Evolutionary conservation across 2,329 filamentous ascomycete species (phyloP), one percentile per base, ranked within the genome.

Genomic region (Fusarium mundagurra): DNA sequence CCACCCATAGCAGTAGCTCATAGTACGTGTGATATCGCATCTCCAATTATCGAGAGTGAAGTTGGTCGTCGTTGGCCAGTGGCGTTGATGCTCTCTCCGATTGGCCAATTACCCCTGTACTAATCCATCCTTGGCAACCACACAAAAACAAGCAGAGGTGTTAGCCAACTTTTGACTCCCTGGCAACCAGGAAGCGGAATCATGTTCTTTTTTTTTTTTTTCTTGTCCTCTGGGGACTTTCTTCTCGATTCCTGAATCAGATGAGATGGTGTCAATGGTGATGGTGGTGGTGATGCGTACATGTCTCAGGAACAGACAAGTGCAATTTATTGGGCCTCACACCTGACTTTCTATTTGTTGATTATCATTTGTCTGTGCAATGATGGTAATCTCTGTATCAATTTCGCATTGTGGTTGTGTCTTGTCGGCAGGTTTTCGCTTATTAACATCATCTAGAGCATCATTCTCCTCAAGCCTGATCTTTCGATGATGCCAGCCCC

Each of bases 51-150:
- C 43, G 33, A 67, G 55, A 62, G 70, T 73, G 76, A 77, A 64
- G 74, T 78, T 74, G 72, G 66, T 72, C 61, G 63, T 77, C 43
- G 69, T 76, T 64, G 74, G 67, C 64, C 64, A 66, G 69, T 64
- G 69, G 61, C n/a, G 41, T 53, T 20, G 63, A 38, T 48, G 39
- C 58, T 57, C 27, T 27, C 55, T 65, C 72, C 66, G 72, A 78
- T 78, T 78, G 65, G 77, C 6, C 63, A 71, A 57, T 62, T 33
- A 65, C 33, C 68, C 72, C 64, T 59, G 73, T 54, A 66, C 59
- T 48, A 58, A 61, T 60, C 67, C 59, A 65, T 57, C 61, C 68
- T 63, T 73, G 61, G 58, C 66, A 51, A 58, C 34, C 54, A 63
- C 67, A 39, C 57, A 44, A 67, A 74, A 63, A 58, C 72, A 61